phyloP scores from a whole-genome alignment of 176 grass and related monocot genomes.

The Zoysia pacifica region DNA sequence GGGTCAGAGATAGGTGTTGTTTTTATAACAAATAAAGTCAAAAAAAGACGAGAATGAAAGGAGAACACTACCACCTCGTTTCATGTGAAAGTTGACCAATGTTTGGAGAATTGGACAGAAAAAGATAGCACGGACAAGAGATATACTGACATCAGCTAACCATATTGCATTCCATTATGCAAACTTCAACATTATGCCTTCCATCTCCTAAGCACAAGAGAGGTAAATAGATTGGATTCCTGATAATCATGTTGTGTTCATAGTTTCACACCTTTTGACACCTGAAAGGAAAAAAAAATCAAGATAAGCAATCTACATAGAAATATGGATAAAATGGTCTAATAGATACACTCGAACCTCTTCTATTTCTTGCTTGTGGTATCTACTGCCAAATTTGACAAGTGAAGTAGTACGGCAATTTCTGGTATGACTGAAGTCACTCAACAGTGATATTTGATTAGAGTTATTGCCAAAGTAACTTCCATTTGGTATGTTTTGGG shows the following conservation, averaged over 20 bases:
- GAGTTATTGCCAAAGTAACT: neutral
- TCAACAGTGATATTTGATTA: neutral
- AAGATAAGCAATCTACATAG: neutral
- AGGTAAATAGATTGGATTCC: neutral
- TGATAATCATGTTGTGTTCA: slow-evolving; percentile 17
- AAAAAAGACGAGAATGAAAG: slow-evolving; percentile 30
- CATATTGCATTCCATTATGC: neutral
- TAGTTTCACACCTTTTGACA: neutral
- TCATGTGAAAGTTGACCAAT: slow-evolving; percentile 16
- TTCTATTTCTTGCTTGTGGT: neutral
- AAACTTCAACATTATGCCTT: neutral
- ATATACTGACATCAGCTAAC: slow-evolving; percentile 11
- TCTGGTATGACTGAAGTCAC: neutral
- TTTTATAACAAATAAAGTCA: slow-evolving; percentile 15
- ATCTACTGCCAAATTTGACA: neutral
- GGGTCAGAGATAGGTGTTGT: neutral
- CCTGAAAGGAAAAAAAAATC: neutral
- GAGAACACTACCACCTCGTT: neutral
- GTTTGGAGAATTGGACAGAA: neutral
- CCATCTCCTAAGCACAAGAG: neutral
- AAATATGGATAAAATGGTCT: slow-evolving; percentile 5
- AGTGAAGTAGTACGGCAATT: neutral
- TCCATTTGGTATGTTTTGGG: neutral
- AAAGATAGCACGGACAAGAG: neutral
- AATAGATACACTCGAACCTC: neutral